These are phyloP conservation scores for Massarina eburnea DNA, from an alignment of 2,329 filamentous ascomycete genomes.

Conservation along the genomic window DNA sequence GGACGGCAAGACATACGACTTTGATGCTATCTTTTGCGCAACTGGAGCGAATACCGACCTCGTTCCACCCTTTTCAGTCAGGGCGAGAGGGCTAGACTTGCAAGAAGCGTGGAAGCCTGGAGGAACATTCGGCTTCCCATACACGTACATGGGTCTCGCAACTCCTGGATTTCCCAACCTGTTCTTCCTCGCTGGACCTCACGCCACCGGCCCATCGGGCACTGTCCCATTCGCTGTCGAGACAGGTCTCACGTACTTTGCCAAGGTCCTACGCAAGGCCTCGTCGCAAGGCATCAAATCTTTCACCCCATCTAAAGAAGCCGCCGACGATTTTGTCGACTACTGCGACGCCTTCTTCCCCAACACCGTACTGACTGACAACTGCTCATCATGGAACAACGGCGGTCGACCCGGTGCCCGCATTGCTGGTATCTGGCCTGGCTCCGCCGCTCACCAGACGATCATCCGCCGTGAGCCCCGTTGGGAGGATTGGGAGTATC, in stretches of 20 bases:
- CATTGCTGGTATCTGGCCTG: conserved; percentile 71
- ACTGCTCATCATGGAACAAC: conserved; percentile 74
- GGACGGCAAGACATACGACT: conserved; percentile 41
- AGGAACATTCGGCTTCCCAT: conserved; percentile 62
- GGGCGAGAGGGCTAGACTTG: conserved; percentile 57
- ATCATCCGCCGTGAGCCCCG: conserved; percentile 58
- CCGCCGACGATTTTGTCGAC: conserved; percentile 65
- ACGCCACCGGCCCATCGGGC: conserved; percentile 52
- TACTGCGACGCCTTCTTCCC: conserved; percentile 57
- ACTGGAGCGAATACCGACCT: conserved; percentile 62
- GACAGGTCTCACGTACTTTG: conserved; percentile 65
- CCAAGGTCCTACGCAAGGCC: conserved; percentile 68
- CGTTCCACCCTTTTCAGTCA: conserved; percentile 61
- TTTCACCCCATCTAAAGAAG: conserved; percentile 58
- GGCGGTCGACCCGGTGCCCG: conserved; percentile 59
- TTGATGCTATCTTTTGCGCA: conserved; percentile 59
- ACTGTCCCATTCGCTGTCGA: conserved; percentile 70
- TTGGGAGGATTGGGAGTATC: conserved; percentile 63
- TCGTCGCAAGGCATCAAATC: conserved; percentile 66
- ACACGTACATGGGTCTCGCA: conserved; percentile 66
- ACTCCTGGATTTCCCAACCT: conserved; percentile 69
- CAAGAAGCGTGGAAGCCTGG: conserved; percentile 58
- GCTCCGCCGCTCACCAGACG: conserved; percentile 64
- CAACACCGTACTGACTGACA: conserved; percentile 58
- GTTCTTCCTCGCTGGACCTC: conserved; percentile 61